Percentiles rank a stretch among this genome's conserved stretches.
Conservation (phyloP, 257 asterid genomes). For the Eustoma russellianum region DNA sequence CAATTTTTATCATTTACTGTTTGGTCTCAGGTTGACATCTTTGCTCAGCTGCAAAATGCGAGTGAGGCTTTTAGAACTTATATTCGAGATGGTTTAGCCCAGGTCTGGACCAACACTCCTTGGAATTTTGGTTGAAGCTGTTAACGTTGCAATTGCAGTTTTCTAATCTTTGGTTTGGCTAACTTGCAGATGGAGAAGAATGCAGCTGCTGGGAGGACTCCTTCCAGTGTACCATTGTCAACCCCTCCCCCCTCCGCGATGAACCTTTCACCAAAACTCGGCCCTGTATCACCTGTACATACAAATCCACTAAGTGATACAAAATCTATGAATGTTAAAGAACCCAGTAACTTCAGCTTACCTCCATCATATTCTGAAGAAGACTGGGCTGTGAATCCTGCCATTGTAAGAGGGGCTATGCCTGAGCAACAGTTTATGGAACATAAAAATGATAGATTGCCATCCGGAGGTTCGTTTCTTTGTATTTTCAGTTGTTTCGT, state of each 20-base stretch:
- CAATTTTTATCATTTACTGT: too few species aligned
- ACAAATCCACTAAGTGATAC: slow-evolving; percentile 51
- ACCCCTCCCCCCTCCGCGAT: slow-evolving; percentile 87
- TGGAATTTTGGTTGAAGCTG: background rate
- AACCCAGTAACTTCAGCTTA: slow-evolving; percentile 68
- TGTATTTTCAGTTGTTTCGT: background rate
- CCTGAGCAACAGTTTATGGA: slow-evolving; percentile 55
- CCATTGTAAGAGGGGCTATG: slow-evolving; percentile 32
- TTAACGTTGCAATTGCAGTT: background rate
- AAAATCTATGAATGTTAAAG: slow-evolving; percentile 45
- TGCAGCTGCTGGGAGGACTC: slow-evolving; percentile 97
- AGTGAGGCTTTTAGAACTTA: slow-evolving; percentile 94
- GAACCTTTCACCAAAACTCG: slow-evolving; percentile 61
- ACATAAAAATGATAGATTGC: slow-evolving; percentile 60
- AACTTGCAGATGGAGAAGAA: slow-evolving; percentile 89
- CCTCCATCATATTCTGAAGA: slow-evolving; percentile 81
- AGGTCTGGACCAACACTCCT: slow-evolving; percentile 45
- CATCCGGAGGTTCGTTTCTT: slow-evolving; percentile 55
- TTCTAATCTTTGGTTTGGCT: background rate
- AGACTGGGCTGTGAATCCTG: slow-evolving; percentile 31
- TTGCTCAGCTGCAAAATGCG: slow-evolving; percentile 96
- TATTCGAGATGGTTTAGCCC: slow-evolving; percentile 95
- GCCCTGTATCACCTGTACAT: slow-evolving; percentile 70
- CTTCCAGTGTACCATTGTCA: slow-evolving; percentile 90
- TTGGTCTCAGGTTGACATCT: slow-evolving; percentile 75